phyloP scores from a whole-genome alignment of 208 protist genomes.

The Leishmania lainsoni region DNA sequence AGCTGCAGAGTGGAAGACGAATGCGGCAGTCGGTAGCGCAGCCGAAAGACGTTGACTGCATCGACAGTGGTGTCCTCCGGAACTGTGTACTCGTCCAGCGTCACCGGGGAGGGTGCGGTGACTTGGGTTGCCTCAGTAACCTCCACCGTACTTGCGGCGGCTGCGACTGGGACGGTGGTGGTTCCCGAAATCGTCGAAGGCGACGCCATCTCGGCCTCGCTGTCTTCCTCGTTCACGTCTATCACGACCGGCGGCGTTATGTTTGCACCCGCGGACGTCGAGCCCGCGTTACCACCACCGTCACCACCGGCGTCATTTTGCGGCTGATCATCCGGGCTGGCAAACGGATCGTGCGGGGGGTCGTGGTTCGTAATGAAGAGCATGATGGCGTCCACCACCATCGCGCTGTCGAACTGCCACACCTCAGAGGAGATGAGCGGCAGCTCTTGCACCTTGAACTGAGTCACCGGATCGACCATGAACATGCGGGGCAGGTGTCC shows the following conservation, averaged over 20 bases:
- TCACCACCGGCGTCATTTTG: background rate
- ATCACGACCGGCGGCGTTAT: constrained; percentile 3
- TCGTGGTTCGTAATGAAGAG: constrained; percentile 46
- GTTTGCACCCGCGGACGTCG: background rate
- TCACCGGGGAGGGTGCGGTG: constrained; percentile 16
- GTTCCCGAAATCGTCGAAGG: constrained; percentile 21
- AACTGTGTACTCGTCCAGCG: constrained; percentile 12
- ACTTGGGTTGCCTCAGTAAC: constrained; percentile 14
- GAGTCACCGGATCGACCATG: constrained; percentile 76
- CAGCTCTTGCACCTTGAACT: constrained; percentile 46
- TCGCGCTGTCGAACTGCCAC: constrained; percentile 38
- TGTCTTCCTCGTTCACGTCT: constrained; percentile 33
- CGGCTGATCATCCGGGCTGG: constrained; percentile 1
- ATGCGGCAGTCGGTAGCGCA: constrained; percentile 69
- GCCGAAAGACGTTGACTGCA: constrained; percentile 33
- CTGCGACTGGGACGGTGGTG: background rate
- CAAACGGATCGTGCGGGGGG: constrained; percentile 34
- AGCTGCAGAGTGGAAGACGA: constrained; percentile 52
- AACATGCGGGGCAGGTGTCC: constrained; percentile 50
- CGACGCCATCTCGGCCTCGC: constrained; percentile 32
- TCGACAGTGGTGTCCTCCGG: constrained; percentile 8
- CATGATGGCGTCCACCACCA: constrained; percentile 49
- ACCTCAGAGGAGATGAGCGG: constrained; percentile 20
- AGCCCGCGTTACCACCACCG: background rate
- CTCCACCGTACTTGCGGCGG: background rate